Evolutionary conservation across 2,329 filamentous ascomycete genomes (phyloP), one percentile per base, ranked within the genome.

Genomic region (Arthrocladium fulminans): DNA sequence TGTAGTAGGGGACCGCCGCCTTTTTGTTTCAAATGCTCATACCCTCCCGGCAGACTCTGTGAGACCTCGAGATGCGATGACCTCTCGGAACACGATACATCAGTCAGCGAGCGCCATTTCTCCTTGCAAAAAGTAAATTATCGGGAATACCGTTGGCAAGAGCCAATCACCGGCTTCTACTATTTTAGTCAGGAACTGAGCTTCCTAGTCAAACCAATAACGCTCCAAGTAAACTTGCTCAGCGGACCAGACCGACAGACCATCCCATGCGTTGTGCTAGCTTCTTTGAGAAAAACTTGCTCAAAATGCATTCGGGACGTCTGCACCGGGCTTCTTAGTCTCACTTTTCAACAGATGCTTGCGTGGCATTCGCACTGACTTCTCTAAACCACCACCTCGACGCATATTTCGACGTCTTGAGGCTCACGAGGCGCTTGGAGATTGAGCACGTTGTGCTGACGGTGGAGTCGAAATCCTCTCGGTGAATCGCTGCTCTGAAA

Each of bases 241-340:
- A 47, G 44, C 32, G 44, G 44, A 39, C 15, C 19, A 22, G n/a
- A 25, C 34, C n/a, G 32, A 37, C 17, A 3, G 12, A n/a, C 29
- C 19, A 23, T n/a, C 24, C 40, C 40, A 25, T 17, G 29, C 29
- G 24, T 22, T 2, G 37, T 13, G 43, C 43, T 45, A 45, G 20
- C n/a, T n/a, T n/a, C 9, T 27, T 38, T 3, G 15, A 23, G 34
- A 23, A 47, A 47, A 47, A 47, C 34, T 37, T 47, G 44, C 44
- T 47, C 44, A 47, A 37, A 19, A 22, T 29, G 17, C 13, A 19
- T 30, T 20, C 41, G 7, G 37, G 6, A 22, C 19, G 37, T 15
- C 19, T 22, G 22, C n/a, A 17, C 27, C 37, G 19, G 22, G 22
- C 12, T 25, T 22, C 8, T 23, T 23, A n/a, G 6, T 25, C 22